Base-by-base conservation (phyloP, 2,329 filamentous ascomycete genomes). In the Ophiostoma sp. region DNA sequence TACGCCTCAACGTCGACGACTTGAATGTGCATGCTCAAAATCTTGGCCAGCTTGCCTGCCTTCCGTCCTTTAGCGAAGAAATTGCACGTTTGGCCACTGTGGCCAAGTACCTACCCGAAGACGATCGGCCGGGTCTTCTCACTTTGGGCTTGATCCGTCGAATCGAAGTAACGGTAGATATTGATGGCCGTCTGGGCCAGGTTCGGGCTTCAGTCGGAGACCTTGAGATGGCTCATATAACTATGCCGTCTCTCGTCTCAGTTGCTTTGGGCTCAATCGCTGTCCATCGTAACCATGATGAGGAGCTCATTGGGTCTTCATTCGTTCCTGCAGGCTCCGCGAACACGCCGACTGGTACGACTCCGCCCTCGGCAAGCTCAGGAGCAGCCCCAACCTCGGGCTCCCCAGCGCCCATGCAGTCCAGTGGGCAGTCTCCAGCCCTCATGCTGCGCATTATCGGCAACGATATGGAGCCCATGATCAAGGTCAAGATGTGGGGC, bases 101-200 rank as follows among this genome's bases (percentile, higher is more conserved):
- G 40, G 86, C 94, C 6, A 98, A 97, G 76, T 98, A 98, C 76
- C 83, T 99, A 2, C 94, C 95, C 0, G 94, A 99, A 73, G 95
- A 99, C 77, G 94, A 99, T 74, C 86, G 93, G 1, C 95, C 95
- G 2, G 95, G 95, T 0, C 81, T 98, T 27, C 81, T 99, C 49
- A 93, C 89, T 0, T 81, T 99, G 49, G 82, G 84, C 0, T 81
- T 87, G 42, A 77, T 97, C 67, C 85, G 87, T 66, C 85, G 87
- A 18, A 73, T 92, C 6, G 83, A 89, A 41, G 78, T 85, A 8
- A 81, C 82, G 40, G 78, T 91, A 9, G 84, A 90, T 60, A 76
- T 94, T 65, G 89, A 88, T 60, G 84, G 87, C 2, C 83, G 85
- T 47, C 81, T 97, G 68, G 95, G 95, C 0, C 80, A 78, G 44